phyloP scores from a whole-genome alignment of 1,284 basidiomycete species.

The Boletus hoseneyae region DNA sequence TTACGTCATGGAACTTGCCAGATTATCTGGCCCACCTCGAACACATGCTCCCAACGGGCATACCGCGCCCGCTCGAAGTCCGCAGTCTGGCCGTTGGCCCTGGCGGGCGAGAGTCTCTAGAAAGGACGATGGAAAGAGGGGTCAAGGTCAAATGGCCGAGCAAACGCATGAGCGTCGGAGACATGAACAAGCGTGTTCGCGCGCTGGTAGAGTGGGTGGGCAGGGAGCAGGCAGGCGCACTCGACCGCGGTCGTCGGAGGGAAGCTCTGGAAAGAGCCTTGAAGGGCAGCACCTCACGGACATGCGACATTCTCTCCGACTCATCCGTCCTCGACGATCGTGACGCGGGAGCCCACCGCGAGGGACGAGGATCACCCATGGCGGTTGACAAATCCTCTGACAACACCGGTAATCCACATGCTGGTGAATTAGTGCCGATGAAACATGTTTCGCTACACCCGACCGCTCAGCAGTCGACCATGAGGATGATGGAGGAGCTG shows the following conservation, averaged over 20 bases:
- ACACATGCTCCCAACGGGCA: slow-evolving; percentile 75
- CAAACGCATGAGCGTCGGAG: slow-evolving; percentile 90
- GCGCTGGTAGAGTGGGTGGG: slow-evolving; percentile 92
- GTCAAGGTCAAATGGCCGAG: slow-evolving; percentile 93
- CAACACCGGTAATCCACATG: slow-evolving; percentile 1
- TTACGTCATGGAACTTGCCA: slow-evolving; percentile 86
- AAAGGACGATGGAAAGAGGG: slow-evolving; percentile 74
- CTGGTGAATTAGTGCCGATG: slow-evolving; percentile 8
- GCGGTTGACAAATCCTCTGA: slow-evolving; percentile 19
- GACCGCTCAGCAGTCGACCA: slow-evolving; percentile 41
- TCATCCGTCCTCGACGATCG: slow-evolving; percentile 15
- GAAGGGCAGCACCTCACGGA: slow-evolving; percentile 32
- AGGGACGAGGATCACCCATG: slow-evolving; percentile 26
- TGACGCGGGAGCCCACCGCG: slow-evolving; percentile 15
- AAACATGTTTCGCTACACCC: slow-evolving; percentile 10
- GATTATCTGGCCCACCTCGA: slow-evolving; percentile 91
- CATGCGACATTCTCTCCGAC: slow-evolving; percentile 5
- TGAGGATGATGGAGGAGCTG: slow-evolving; percentile 84
- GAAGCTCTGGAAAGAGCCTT: slow-evolving; percentile 61
- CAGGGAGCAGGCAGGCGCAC: slow-evolving; percentile 74
- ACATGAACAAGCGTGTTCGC: slow-evolving; percentile 96
- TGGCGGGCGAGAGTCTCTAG: slow-evolving; percentile 40
- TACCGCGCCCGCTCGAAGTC: slow-evolving; percentile 76
- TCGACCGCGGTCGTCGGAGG: slow-evolving; percentile 67
- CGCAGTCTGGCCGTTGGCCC: slow-evolving; percentile 46